Base-by-base conservation (phyloP, 495 filamentous ascomycete genomes). In the Trichoderma orchidacearum region DNA sequence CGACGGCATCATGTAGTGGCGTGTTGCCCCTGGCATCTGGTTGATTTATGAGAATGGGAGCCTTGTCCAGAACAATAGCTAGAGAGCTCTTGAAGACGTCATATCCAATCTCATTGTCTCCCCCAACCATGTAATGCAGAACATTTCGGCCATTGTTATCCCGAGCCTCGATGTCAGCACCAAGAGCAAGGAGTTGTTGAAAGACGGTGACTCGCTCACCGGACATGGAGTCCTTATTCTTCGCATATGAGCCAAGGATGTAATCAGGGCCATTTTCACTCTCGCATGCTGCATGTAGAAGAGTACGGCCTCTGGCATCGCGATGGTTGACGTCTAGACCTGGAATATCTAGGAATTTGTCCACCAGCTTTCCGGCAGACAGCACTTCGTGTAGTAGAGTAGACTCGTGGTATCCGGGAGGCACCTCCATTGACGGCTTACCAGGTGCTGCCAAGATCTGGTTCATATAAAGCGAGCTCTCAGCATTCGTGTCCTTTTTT, bases 321-420 rank as follows among this genome's bases (percentile, higher is more conserved):
- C 41, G 41, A 13, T 48, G 41, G 41, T 48, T 23, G 21, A 48
- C 41, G 15, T 48, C 21, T 8, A 48, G 21, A 25, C 8, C 15
- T 12, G 41, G 41, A 3, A 48, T 3, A 9, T 48, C 1, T 0
- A 48, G 21, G 5, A 63, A 57, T 34, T 78, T 63, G 57, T 80
- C 57, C 64, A 74, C 41, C 27, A 48, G 3, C 1, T 2, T 25
- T 18, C 21, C 41, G 2, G 4, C 7, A 0, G 11, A 27, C 11
- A 48, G 41, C 6, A 17, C 41, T 27, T 48, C 41, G 7, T 48
- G 41, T 11, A 48, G 4, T 3, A 48, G 6, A 13, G 41, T 48
- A 17, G 21, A 48, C n/a, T 48, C 41, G 11, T 4, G 8, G 12
- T 27, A 48, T 7, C 41, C 41, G 2, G 23, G 8, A 1, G 41